Conservation (phyloP, 2,329 filamentous ascomycete genomes). For the Colletotrichum limetticola region DNA sequence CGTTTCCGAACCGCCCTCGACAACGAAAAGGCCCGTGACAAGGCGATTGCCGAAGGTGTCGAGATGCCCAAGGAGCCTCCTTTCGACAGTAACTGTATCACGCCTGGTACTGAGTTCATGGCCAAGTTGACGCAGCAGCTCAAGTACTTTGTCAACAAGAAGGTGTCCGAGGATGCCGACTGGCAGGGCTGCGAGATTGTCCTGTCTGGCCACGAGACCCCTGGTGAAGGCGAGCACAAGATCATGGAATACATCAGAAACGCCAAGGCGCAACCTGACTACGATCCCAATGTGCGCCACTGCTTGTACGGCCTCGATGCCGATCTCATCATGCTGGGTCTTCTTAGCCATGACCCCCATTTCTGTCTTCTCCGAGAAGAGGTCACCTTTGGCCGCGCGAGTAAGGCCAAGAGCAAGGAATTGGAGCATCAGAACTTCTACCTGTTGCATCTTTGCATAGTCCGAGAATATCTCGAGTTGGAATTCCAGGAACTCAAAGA, state of each 20-base stretch:
- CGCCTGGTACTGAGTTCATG: constrained; percentile 98
- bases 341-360: constrained; percentile 97
- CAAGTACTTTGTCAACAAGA: constrained; percentile 99
- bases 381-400: constrained; percentile 93
- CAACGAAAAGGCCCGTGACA: constrained; percentile 88
- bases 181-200: constrained; percentile 98
- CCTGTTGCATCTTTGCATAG: constrained; percentile 95
- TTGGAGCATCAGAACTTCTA: constrained; percentile 99
- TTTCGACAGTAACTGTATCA: constrained; percentile 99
- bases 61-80: constrained; percentile 95
- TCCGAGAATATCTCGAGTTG: constrained; percentile 94
- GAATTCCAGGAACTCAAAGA: constrained; percentile 94
- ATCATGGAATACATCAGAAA: constrained; percentile 99
- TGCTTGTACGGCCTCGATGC: constrained; percentile 98
- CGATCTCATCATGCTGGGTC: constrained; percentile 97
- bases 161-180: constrained; percentile 94
- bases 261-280: constrained; percentile 93
- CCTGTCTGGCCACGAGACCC: constrained; percentile 96
- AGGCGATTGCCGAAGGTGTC: constrained; percentile 87
- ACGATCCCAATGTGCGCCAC: constrained; percentile 93
- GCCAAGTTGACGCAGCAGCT: constrained; percentile 92
- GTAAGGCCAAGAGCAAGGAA: constrained; percentile 91
- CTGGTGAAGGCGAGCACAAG: constrained; percentile 98
- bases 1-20: constrained; percentile 96
- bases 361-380: constrained; percentile 97